Evolutionary conservation across 164 flowering plant genomes (phyloP).

Genomic region (Paratinospora sagittata): DNA sequence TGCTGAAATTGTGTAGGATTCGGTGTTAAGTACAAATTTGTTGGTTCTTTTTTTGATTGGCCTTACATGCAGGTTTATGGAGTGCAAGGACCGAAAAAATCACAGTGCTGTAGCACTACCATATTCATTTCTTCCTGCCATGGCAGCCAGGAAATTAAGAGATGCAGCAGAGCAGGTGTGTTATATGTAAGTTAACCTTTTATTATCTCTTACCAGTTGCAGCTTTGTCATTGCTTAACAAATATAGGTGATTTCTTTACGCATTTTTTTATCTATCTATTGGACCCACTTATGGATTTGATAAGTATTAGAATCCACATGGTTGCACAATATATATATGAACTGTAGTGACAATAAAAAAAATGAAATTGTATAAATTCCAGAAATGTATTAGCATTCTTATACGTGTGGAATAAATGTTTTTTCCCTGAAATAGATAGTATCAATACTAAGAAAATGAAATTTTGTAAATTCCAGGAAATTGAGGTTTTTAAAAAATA

Average conservation of each 20-base stretch:
- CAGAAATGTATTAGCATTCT: not conserved
- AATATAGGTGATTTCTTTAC: not conserved
- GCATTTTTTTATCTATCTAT: not conserved
- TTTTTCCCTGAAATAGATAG: not conserved
- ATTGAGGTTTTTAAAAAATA: no score
- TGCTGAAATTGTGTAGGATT: not conserved
- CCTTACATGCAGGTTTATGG: constrained; percentile 70
- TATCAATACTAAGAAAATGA: no score
- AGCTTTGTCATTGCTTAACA: not conserved
- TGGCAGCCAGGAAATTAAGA: constrained; percentile 71
- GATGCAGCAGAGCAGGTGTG: constrained; percentile 77
- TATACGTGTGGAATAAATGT: not conserved
- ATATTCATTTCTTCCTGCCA: constrained; percentile 85
- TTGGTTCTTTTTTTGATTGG: constrained; percentile 25
- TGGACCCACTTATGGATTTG: not conserved
- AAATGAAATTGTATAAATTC: no score
- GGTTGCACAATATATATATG: no score
- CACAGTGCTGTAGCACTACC: constrained; percentile 68
- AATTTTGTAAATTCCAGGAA: no score
- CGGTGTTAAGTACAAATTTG: constrained; percentile 7
- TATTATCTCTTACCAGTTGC: not conserved
- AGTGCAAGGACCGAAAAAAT: constrained; percentile 91
- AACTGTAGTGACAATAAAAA: no score
- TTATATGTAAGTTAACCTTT: constrained; percentile 7
- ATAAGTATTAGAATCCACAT: no score